Evolutionary conservation across 2,329 filamentous ascomycete species (phyloP).

Genomic region (Aspergillus sp.): DNA sequence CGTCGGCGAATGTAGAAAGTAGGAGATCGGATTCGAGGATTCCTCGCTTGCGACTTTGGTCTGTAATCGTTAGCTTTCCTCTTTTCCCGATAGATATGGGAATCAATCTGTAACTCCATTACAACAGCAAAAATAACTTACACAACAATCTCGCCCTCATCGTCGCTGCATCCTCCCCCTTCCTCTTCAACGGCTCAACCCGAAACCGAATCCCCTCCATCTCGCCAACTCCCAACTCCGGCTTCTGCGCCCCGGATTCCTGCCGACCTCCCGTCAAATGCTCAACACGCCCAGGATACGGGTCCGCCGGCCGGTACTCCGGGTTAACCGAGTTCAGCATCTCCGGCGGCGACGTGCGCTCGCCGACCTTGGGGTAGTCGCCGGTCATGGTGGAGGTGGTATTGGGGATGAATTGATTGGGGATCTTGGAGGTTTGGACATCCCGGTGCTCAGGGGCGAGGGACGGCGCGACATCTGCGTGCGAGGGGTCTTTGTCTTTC

Average conservation of each 20-base stretch:
- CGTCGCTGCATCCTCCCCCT: conserved; percentile 74
- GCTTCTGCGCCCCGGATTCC: conserved; percentile 43
- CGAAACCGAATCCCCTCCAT: conserved; percentile 78
- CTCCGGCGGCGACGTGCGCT: conserved; percentile 51
- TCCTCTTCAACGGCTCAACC: conserved; percentile 78
- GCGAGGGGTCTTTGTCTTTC: conserved; percentile 37
- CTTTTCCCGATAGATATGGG: too few species aligned
- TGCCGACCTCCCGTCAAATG: conserved; percentile 59
- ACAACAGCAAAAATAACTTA: conserved; percentile 22
- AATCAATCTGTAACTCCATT: too few species aligned
- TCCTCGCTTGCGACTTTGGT: conserved; percentile 93
- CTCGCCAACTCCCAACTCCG: conserved; percentile 74
- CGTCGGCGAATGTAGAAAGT: conserved; percentile 86
- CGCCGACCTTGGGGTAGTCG: conserved; percentile 53
- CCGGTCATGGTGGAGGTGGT: conserved; percentile 56
- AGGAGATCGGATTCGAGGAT: conserved; percentile 93
- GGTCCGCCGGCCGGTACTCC: conserved; percentile 51
- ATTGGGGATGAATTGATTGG: conserved; percentile 57
- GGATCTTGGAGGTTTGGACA: conserved; percentile 48
- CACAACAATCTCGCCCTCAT: conserved; percentile 79
- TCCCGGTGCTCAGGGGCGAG: conserved; percentile 48
- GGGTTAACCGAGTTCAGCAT: conserved; percentile 49
- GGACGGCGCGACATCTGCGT: conserved; percentile 36
- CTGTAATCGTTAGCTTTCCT: conserved; percentile 39
- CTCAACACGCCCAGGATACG: conserved; percentile 54